Evolutionary conservation across 495 filamentous ascomycete species (phyloP), one percentile per base, ranked within the genome.

Genomic region (Xylona heveae): DNA sequence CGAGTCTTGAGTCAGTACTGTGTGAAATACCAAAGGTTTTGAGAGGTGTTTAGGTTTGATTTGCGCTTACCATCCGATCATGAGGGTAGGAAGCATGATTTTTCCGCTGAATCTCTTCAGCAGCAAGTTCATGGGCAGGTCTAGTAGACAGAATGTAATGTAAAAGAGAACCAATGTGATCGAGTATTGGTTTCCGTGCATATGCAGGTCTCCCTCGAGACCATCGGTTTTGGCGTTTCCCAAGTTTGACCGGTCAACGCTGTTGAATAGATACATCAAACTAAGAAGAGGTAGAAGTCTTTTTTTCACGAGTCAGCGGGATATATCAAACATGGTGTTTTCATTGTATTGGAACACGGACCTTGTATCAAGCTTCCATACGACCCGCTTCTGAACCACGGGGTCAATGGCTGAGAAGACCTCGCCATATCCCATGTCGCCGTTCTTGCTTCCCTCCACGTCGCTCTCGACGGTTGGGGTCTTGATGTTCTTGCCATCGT

Each of bases 221-320:
- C 40, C 39, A 23, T 44, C 44, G 2, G 47, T 50, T 30, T 49
- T 48, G 20, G 47, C 48, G 27, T 52, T 51, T 7, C 23, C 23
- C 2, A 55, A 28, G 29, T 55, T 53, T 10, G 39, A 39, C 30
- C 50, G 53, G 35, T 57, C 53, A 19, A 57, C 40, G 0, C 41
- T 37, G 33, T 54, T 52, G 48, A 43, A 54, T 7, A 54, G 45
- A 33, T 57, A 57, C 46, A 57, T 53, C n/a, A 54, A 10, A 0
- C 48, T 43, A n/a, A 55, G 39, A 24, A 55, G 31, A n/a, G 53
- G 50, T 35, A 55, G 35, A 34, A 55, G 28, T n/a, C n/a, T n/a
- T n/a, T n/a, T n/a, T n/a, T n/a, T n/a, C n/a, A n/a, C n/a, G n/a
- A n/a, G n/a, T n/a, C n/a, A n/a, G n/a, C n/a, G n/a, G n/a, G n/a